Conservation (phyloP, 2,329 filamentous ascomycete species). For the Ophiostoma pallidulum region DNA sequence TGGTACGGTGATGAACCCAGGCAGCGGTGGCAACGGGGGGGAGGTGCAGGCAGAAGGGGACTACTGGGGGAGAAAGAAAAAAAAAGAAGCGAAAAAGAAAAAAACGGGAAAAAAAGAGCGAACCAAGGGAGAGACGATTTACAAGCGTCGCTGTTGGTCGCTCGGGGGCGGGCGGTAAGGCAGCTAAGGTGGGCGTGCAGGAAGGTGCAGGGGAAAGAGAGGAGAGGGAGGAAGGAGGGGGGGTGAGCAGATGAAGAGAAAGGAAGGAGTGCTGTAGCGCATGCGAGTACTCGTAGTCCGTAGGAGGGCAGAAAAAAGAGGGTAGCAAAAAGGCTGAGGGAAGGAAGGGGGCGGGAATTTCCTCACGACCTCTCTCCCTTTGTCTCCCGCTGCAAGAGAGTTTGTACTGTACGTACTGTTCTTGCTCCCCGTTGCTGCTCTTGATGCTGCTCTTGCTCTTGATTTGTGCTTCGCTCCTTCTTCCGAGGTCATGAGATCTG, state of each 20-base stretch:
- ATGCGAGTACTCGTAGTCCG: too few relatives aligned
- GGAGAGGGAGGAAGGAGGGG: slow-evolving; percentile 4
- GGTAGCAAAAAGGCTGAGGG: slow-evolving; percentile 7
- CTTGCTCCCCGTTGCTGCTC: not conserved
- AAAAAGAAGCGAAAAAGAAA: slow-evolving; percentile 3
- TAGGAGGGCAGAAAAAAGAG: not conserved
- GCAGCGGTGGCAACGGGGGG: slow-evolving; percentile 12
- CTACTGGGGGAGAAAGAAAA: not conserved
- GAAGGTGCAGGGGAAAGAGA: not conserved
- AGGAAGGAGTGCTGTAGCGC: too few relatives aligned
- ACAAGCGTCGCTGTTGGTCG: slow-evolving; percentile 15
- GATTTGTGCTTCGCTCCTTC: not conserved
- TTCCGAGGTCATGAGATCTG: not conserved
- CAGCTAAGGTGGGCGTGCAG: slow-evolving; percentile 11
- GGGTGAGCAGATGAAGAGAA: slow-evolving; percentile 2
- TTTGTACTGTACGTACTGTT: too few relatives aligned
- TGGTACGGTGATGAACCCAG: slow-evolving; percentile 8
- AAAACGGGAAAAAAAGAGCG: slow-evolving; percentile 1
- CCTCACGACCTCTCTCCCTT: not conserved
- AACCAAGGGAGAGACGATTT: slow-evolving; percentile 4
- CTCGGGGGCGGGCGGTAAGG: slow-evolving; percentile 14
- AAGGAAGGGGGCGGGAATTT: slow-evolving; percentile 13
- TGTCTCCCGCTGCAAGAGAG: too few relatives aligned
- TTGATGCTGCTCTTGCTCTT: not conserved
- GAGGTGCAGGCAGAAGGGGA: slow-evolving; percentile 12